Base-by-base conservation (phyloP, 371 early-diverging fungal genomes). In the Choanephora cucurbitarum region DNA sequence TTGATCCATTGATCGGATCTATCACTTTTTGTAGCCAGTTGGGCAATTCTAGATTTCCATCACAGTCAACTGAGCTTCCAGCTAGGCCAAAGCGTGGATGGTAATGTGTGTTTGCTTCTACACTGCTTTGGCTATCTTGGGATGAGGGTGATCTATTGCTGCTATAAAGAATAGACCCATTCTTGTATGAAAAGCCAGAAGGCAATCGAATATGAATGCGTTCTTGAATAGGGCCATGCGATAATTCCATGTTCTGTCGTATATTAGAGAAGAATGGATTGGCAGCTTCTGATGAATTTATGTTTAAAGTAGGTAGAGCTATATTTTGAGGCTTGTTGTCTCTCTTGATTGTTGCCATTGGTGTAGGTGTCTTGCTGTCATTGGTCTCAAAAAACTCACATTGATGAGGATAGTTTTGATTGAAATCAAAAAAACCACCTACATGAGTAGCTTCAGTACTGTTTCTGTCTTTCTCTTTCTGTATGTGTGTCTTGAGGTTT, bases 261-360 rank as follows among this genome's bases (percentile, higher is more conserved):
- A 75, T 72, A 23, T 70, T 72, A 3, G 64, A 47, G 45, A 69
- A 72, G 43, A 75, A 75, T 1, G 72, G 70, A 45, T 72, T 72
- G 21, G 62, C 14, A 4, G 23, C 44, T 28, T 37, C 22, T 22
- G 42, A 31, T 28, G 10, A 21, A 14, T 21, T 23, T 23, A 23
- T 9, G 33, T 17, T 31, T 13, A 18, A 17, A 10, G 11, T 50
- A 42, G 23, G 43, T 22, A 37, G 13, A 33, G 23, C 32, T 15
- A n/a, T 37, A 23, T 13, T 37, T 33, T 10, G 14, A 15, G 15
- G 37, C 32, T 19, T 23, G 23, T 31, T 49, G 24, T 18, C 18
- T 56, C 43, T 41, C 53, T 54, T 24, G 19, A 34, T 28, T 2
- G 21, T 2, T 14, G 37, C 14, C 13, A 9, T 37, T 14, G 14